Evolutionary conservation across 495 filamentous ascomycete species (phyloP).

Genomic region (Talaromyces thailandensis): DNA sequence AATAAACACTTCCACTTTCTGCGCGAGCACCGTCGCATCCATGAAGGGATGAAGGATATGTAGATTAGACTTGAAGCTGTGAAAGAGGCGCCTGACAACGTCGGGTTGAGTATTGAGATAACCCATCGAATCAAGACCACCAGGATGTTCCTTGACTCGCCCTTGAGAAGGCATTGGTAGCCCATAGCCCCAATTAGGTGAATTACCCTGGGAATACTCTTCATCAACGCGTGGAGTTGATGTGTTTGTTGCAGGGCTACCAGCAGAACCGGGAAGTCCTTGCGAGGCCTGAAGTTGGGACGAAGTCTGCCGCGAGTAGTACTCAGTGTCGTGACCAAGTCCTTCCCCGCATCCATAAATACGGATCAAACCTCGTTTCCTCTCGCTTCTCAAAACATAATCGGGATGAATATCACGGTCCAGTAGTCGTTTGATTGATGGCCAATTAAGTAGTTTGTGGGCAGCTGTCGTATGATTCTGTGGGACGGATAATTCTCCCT

Average conservation of each 20-base stretch:
- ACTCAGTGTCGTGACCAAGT: slow-evolving; percentile 43
- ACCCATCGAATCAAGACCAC: slow-evolving; percentile 50
- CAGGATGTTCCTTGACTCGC: slow-evolving; percentile 17
- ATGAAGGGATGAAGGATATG: slow-evolving; percentile 90
- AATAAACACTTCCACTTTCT: slow-evolving; percentile 46
- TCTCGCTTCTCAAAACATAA: slow-evolving; percentile 69
- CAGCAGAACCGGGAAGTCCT: slow-evolving; percentile 9
- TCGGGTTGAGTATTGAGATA: slow-evolving; percentile 53
- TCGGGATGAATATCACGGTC: slow-evolving; percentile 39
- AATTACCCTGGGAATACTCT: slow-evolving; percentile 14
- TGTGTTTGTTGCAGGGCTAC: slow-evolving; percentile 17
- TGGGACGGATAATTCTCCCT: slow-evolving; percentile 57
- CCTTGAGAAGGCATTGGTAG: slow-evolving; percentile 12
- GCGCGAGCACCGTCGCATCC: slow-evolving; percentile 37
- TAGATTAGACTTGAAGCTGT: slow-evolving; percentile 70
- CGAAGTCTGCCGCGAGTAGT: slow-evolving; percentile 19
- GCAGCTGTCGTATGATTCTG: slow-evolving; percentile 75
- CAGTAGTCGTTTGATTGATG: slow-evolving; percentile 50
- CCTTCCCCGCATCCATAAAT: slow-evolving; percentile 76
- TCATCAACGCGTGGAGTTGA: slow-evolving; percentile 20
- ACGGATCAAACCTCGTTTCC: slow-evolving; percentile 63
- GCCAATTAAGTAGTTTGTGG: slow-evolving; percentile 66
- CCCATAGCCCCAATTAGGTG: slow-evolving; percentile 29
- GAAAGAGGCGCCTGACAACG: slow-evolving; percentile 53
- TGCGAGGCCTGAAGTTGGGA: not conserved